phyloP scores from a whole-genome alignment of 768 basidiomycete genomes.

The Psilocybe subaeruginosa region DNA sequence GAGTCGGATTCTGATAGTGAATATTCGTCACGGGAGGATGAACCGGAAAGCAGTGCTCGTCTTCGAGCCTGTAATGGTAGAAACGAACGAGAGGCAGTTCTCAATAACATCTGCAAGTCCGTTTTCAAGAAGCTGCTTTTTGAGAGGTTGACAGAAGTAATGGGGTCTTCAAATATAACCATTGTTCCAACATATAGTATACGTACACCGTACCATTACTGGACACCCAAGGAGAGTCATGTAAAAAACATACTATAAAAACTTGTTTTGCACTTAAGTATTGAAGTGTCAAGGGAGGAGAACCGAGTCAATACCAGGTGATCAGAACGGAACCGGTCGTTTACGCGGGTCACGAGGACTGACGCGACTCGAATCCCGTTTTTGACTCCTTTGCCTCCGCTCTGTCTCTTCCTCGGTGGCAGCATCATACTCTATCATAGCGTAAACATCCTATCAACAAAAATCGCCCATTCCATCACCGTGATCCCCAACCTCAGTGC shows the following conservation, averaged over 20 bases:
- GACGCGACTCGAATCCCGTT: background rate
- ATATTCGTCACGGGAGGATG: background rate
- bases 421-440: background rate
- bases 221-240: background rate
- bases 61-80: background rate
- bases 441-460: slow-evolving; percentile 63
- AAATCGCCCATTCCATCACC: slow-evolving; percentile 78
- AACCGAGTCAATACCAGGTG: background rate
- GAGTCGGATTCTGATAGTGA: background rate
- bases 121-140: background rate
- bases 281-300: background rate
- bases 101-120: background rate
- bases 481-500: slow-evolving; percentile 71
- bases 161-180: background rate
- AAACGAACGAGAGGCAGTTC: background rate
- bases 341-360: background rate
- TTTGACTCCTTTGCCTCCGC: background rate
- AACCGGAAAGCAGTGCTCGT: background rate
- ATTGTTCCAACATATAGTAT: background rate
- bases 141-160: background rate
- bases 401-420: background rate
- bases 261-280: too few relatives aligned
- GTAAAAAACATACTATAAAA: background rate
- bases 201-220: background rate
- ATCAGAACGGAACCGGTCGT: background rate